Base-by-base conservation (phyloP, 1,284 basidiomycete species). In the Melampsora americana region DNA sequence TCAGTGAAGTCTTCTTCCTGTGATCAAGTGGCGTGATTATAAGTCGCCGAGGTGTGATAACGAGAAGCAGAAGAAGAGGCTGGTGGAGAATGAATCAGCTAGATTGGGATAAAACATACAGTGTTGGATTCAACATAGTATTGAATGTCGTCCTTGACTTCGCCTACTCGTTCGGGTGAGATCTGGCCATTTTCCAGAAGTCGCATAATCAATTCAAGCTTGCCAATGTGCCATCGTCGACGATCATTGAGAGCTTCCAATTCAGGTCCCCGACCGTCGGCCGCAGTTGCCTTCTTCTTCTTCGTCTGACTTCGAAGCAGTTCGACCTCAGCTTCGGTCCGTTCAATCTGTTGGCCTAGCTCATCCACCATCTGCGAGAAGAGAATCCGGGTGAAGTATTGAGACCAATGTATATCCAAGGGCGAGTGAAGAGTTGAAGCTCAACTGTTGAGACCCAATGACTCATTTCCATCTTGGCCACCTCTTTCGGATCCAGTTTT, bases 1-100 rank as follows among this genome's bases (percentile, higher is more conserved):
- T 96, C 95, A 78, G 97, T 93, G 83, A 97, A 99, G 82, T 93
- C 92, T 82, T 99, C 96, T 78, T 96, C 94, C 93, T 95, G 82
- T 62, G 78, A 68, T 60, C 46, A 44, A 39, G 28, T 65, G 26
- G 69, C 42, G 62, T 65, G 26, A 67, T 48, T n/a, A 14, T 53
- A 30, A 64, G 18, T 46, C 7, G 30, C 50, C 12, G 67, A 35
- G 30, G 48, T 64, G 26, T 56, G 53, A 23, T 56, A 18, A 56
- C n/a, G 53, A n/a, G 46, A 61, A 11, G 44, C 66, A 70, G 53
- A 69, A 39, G 56, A 53, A 78, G 32, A 61, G 35, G 39, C 66
- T 70, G 66, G 14, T 35, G 62, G 28, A 66, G 65, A 28, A 23
- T 44, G 11, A 11, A 39, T 35, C 61, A 44, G 6, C 44, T 42